Base-by-base conservation (phyloP, 495 filamentous ascomycete genomes). In the Neurospora intermedia region DNA sequence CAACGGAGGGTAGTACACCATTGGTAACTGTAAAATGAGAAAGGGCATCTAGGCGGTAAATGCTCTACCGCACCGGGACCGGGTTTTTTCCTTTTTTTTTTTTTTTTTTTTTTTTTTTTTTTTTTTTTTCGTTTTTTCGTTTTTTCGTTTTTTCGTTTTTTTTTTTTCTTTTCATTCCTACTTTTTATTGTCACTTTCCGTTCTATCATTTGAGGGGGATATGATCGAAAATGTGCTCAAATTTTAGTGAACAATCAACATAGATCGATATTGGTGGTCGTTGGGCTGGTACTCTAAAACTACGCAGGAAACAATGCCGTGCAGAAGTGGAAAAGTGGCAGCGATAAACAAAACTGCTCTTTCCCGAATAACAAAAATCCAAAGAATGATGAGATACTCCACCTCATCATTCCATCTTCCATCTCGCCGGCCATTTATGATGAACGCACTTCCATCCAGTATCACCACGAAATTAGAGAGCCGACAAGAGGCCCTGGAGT, bases 401-500 rank as follows among this genome's bases (percentile, higher is more conserved):
- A 6, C 35, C 35, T 2, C 2, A 1, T 31, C 4, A 38, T 6
- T 38, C 4, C 35, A 38, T 4, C 35, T 0, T 6, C 45, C 9
- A 9, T 31, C n/a, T 54, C 6, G n/a, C n/a, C n/a, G n/a, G n/a
- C 20, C 4, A 54, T 54, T 54, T 1, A 1, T 6, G 46, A 54
- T 5, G 18, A 23, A 20, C 39, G 1, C 11, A 54, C 46, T 13
- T 9, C 3, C 23, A 8, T 11, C 2, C 1, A 2, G 10, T 59
- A 15, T 59, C 48, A 59, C 23, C 48, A 31, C 6, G 3, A 27
- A 27, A 27, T 59, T 23, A 59, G 42, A 59, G 31, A 43, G 73
- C 76, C 18, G 69, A 75, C 71, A 77, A 76, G 71, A 89, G 74
- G 0, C 88, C 88, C 75, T 81, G 81, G 72, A 90, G 84, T 72